Conservation (phyloP, 1,284 basidiomycete species). For the Athelia sp. region DNA sequence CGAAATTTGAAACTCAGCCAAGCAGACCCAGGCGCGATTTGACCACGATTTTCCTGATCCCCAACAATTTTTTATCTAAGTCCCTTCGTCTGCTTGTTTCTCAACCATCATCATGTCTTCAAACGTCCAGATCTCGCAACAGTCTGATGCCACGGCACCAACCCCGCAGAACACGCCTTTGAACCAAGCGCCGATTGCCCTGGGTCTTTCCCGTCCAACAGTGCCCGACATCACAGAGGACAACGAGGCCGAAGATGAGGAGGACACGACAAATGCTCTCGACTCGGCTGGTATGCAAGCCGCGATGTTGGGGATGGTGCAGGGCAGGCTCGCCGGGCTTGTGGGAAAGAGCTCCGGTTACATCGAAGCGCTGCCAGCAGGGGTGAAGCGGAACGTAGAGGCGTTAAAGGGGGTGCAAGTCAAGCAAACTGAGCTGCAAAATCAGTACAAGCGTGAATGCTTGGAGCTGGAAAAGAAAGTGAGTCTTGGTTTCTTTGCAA, state of each 20-base stretch:
- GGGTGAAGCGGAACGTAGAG: conserved; percentile 84
- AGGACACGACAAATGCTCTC: conserved; percentile 20
- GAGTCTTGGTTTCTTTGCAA: conserved; percentile 14
- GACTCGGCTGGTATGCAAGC: conserved; percentile 31
- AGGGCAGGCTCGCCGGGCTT: conserved; percentile 60
- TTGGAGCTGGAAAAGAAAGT: conserved; percentile 97
- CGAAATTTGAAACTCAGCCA: too few species aligned
- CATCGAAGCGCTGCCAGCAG: conserved; percentile 80
- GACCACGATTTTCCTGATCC: too few species aligned
- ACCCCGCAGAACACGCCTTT: conserved; percentile 83
- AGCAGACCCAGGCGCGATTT: too few species aligned
- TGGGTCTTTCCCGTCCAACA: conserved; percentile 61
- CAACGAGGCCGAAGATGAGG: conserved; percentile 52
- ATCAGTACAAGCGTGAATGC: conserved; percentile 95
- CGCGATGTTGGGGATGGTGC: conserved; percentile 58
- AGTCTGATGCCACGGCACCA: conserved; percentile 52
- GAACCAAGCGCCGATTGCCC: conserved; percentile 61
- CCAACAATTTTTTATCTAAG: too few species aligned
- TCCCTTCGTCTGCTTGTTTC: background rate
- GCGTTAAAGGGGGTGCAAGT: conserved; percentile 93
- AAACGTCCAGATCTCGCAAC: conserved; percentile 39
- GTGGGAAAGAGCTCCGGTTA: conserved; percentile 83
- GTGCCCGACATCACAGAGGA: conserved; percentile 61
- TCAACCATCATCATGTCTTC: conserved; percentile 35
- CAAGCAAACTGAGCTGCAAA: conserved; percentile 90